Evolutionary conservation across 2,329 filamentous ascomycete species (phyloP).

Genomic region (Ascosphaera aggregata): DNA sequence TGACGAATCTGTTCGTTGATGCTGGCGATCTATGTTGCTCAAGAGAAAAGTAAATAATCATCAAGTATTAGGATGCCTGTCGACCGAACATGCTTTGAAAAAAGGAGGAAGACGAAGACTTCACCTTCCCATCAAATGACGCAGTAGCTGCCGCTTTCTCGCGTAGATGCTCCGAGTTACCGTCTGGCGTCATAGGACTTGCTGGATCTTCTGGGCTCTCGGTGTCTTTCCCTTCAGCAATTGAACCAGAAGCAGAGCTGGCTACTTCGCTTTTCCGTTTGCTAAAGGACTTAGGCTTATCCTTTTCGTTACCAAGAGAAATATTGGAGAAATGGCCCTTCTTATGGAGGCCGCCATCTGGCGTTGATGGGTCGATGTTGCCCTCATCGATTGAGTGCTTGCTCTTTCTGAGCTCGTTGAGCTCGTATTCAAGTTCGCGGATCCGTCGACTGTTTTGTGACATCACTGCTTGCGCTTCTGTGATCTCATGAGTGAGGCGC

Average conservation of each 20-base stretch:
- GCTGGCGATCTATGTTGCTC: constrained; percentile 20
- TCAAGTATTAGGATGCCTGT: constrained; percentile 7
- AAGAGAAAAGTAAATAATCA: constrained; percentile 4
- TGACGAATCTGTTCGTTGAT: constrained; percentile 24
- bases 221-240: not conserved
- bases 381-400: constrained; percentile 10
- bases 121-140: constrained; percentile 1
- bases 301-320: not conserved
- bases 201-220: not conserved
- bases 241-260: not conserved
- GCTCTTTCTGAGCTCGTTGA: constrained; percentile 3
- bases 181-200: not conserved
- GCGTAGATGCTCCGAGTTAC: not conserved
- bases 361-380: constrained; percentile 5
- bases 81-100: constrained; percentile 3
- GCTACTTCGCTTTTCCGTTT: not conserved
- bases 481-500: constrained; percentile 6
- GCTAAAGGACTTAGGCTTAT: not conserved
- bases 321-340: constrained; percentile 5
- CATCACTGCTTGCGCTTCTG: constrained; percentile 5
- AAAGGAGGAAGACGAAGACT: constrained; percentile 2
- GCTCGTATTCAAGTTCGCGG: constrained; percentile 7
- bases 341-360: constrained; percentile 11
- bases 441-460: constrained; percentile 10
- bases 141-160: not conserved